Evolutionary conservation across 805 yeast genomes (phyloP), one percentile per base, ranked within the genome.

Genomic region (Blastobotrys mokoenaii): DNA sequence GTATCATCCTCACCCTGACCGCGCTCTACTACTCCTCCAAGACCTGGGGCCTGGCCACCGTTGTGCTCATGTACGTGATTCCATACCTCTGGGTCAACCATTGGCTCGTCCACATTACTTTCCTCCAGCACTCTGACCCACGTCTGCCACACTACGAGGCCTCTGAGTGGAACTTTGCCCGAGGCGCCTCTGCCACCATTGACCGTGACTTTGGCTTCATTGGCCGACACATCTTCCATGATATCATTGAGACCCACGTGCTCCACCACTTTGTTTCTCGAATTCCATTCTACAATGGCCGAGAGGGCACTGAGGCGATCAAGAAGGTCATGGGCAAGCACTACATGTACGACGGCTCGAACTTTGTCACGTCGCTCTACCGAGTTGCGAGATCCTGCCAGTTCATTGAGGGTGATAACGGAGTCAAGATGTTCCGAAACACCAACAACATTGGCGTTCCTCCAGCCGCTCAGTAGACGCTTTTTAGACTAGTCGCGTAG

Each of bases 111-210:
- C 83, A 83, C 66, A 83, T 85, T 63, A 85, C 95, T 34, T 86
- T 69, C 64, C 74, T 85, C 57, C 95, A 85, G 65, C 95, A 85
- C 68, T 76, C 93, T 14, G 90, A 83, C 63, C 79, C 85, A 27
- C 56, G 74, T 12, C 72, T 86, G 72, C 89, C 95, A 27, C 95
- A 85, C 65, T 85, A 85, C 68, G 80, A 78, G 49, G 75, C 80
- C 47, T 58, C 66, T 34, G 81, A 80, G 64, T 85, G 95, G 95
- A 84, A 74, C 55, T 84, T 83, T 62, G 65, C 66, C 40, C 76
- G 89, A 60, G 95, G 95, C 54, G 95, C 95, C 27, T 89, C 93
- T 46, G 84, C 90, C 49, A 85, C 95, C 46, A 79, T 86, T 51
- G 95, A 85, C 66, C 73, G 95, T 60, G 79, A 84, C 60, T 82